These are phyloP conservation scores for Ascomycota sp. DNA, from an alignment of 2,329 filamentous ascomycete genomes.

Conservation along the genomic window DNA sequence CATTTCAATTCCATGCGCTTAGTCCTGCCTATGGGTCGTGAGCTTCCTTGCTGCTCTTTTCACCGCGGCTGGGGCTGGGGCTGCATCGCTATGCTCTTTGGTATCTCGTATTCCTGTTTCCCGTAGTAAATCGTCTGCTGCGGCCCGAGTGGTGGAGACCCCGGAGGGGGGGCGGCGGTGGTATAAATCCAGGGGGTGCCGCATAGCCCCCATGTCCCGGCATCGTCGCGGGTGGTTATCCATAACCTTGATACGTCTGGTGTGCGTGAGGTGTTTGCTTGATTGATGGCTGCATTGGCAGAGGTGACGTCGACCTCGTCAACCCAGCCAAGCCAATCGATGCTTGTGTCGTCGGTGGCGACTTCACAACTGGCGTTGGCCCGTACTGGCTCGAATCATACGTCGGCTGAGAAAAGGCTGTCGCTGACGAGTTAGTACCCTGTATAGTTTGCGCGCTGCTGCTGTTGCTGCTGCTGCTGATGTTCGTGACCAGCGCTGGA, in stretches of 20 bases:
- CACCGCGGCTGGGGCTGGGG: conserved; percentile 18
- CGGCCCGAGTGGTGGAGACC: conserved; percentile 38
- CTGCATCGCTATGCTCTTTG: conserved; percentile 12
- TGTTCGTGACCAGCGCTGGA: conserved; percentile 24
- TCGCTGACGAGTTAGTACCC: too few species aligned
- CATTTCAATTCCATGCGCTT: conserved; percentile 31
- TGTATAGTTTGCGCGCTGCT: conserved; percentile 19
- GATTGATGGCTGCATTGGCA: conserved; percentile 35
- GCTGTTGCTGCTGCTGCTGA: conserved; percentile 1
- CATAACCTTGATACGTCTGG: conserved; percentile 19
- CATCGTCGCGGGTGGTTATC: conserved; percentile 14
- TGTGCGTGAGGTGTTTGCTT: conserved; percentile 20
- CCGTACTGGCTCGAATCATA: conserved; percentile 41
- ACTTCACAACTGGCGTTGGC: conserved; percentile 35
- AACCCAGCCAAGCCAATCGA: conserved; percentile 21
- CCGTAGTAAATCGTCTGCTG: conserved; percentile 41
- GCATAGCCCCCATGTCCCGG: conserved; percentile 22
- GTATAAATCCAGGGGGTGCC: conserved; percentile 37
- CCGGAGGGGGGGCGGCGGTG: conserved; percentile 42
- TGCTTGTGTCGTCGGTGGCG: conserved; percentile 42
- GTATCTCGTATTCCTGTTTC: conserved; percentile 12
- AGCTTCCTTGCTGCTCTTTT: too few species aligned
- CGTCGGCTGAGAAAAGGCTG: conserved; percentile 27
- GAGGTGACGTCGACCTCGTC: conserved; percentile 27
- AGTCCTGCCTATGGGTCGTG: conserved; percentile 32